Evolutionary conservation across 371 early-diverging fungal genomes (phyloP).

Genomic region (Mucor plumbeus): DNA sequence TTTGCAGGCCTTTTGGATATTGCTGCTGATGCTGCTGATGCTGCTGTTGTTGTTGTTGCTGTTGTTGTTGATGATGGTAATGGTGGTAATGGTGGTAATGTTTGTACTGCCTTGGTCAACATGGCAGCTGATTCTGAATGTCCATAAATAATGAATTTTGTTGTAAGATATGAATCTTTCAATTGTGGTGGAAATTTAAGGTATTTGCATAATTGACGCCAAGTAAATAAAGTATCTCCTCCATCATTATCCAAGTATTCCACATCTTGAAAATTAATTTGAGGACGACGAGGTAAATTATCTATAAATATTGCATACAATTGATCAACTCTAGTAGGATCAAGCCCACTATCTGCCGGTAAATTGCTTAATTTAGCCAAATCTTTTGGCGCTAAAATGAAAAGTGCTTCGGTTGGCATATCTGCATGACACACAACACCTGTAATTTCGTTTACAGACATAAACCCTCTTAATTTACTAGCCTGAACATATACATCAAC

Average conservation of each 20-base stretch:
- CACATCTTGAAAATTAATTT: background rate
- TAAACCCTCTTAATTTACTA: constrained; percentile 24
- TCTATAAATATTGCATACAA: constrained; percentile 13
- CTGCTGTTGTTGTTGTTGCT: no score
- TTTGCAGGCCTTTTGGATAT: background rate
- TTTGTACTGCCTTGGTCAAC: background rate
- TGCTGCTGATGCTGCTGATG: no score
- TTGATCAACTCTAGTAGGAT: background rate
- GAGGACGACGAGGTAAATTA: constrained; percentile 3
- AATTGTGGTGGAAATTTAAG: constrained; percentile 21
- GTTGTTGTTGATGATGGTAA: no score
- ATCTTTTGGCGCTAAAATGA: constrained; percentile 17
- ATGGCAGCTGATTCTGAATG: constrained; percentile 6
- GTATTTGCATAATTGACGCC: background rate
- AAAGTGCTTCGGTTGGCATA: constrained; percentile 9
- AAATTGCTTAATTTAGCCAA: constrained; percentile 13
- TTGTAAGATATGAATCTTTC: background rate
- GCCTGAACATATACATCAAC: constrained; percentile 3
- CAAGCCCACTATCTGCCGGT: background rate
- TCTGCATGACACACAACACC: constrained; percentile 17
- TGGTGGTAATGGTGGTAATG: background rate
- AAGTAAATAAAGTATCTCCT: background rate
- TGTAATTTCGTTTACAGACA: constrained; percentile 23
- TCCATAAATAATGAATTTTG: constrained; percentile 20
- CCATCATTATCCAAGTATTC: background rate